Evolutionary conservation across 352 stramenopile species (phyloP).

Genomic region (Globisporangium recalcitrans): DNA sequence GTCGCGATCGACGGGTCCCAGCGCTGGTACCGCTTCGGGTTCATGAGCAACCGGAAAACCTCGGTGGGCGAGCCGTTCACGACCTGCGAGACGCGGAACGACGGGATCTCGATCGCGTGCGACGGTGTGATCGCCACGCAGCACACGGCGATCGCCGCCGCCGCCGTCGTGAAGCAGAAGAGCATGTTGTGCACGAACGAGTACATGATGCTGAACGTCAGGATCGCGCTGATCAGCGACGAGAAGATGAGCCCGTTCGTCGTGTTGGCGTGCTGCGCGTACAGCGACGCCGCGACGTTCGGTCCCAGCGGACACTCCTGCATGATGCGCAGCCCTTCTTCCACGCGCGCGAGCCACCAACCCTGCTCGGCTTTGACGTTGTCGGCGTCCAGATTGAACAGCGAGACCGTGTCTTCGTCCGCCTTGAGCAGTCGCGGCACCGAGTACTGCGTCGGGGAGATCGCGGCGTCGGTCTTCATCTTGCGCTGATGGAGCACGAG

Average conservation of each 20-base stretch:
- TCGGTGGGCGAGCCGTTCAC: conserved; percentile 80
- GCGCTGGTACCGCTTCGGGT: conserved; percentile 73
- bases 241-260: conserved; percentile 73
- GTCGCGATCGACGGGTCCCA: conserved; percentile 79
- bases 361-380: conserved; percentile 78
- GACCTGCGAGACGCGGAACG: conserved; percentile 77
- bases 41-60: conserved; percentile 84
- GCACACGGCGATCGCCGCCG: conserved; percentile 58
- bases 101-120: conserved; percentile 74
- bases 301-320: conserved; percentile 81
- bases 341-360: conserved; percentile 81
- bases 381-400: conserved; percentile 85
- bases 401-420: conserved; percentile 78
- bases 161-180: conserved; percentile 66
- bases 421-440: conserved; percentile 65
- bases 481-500: conserved; percentile 70
- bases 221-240: conserved; percentile 50
- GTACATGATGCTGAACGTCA: conserved; percentile 86
- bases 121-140: conserved; percentile 66
- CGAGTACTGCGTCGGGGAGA: conserved; percentile 60
- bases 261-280: conserved; percentile 71
- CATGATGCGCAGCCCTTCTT: conserved; percentile 80
- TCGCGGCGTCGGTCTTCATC: conserved; percentile 70
- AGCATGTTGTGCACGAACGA: conserved; percentile 83
- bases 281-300: conserved; percentile 72